Evolutionary conservation across 1,139 yeast genomes (phyloP), one percentile per base, ranked within the genome.

Genomic region (Nakaseomyces bracarensis): DNA sequence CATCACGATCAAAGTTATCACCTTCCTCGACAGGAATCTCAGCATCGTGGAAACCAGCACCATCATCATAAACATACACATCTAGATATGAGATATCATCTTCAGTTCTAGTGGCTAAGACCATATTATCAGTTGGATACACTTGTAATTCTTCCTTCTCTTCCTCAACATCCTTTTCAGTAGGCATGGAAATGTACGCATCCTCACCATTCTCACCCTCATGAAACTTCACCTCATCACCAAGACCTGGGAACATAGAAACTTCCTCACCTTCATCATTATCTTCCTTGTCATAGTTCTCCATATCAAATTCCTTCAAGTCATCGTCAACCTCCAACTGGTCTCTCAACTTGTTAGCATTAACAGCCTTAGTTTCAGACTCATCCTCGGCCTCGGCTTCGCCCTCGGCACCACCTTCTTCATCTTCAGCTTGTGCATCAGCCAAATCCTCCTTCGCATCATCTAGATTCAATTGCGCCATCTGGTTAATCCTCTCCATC

Each of bases 51-150:
- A 82, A 84, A 23, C 89, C 91, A 15, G 91, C 89, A 59, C 94
- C 94, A 59, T 89, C 96, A 61, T 91, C 97, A 62, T 89, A 91
- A 22, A 93, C 85, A 57, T 89, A 89, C 2, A 91, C 93, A 57
- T 91, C 98, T 57, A 91, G 70, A 59, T 82, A 84, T 11, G 96
- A 87, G 36, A 91, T 73, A 42, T 91, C 97, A 61, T 91, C 98
- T 60, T 91, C 97, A 2, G 99, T 93, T 68, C 96, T 80, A 1
- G 97, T 82, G 10, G 96, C 89, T 52, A 91, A 71, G 29, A 91
- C 77, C 67, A 91, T 67, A 61, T 87, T 89, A 64, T 91, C 99
- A 2, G 93, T 81, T 35, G 96, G 93, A 54, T 82, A 79, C 39
- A 93, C 77, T 60, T 85, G 96, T 53, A 82, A 69, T 59, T 91